phyloP scores from a whole-genome alignment of 148 eudicot species.

The Pharnaceum exiguum region DNA sequence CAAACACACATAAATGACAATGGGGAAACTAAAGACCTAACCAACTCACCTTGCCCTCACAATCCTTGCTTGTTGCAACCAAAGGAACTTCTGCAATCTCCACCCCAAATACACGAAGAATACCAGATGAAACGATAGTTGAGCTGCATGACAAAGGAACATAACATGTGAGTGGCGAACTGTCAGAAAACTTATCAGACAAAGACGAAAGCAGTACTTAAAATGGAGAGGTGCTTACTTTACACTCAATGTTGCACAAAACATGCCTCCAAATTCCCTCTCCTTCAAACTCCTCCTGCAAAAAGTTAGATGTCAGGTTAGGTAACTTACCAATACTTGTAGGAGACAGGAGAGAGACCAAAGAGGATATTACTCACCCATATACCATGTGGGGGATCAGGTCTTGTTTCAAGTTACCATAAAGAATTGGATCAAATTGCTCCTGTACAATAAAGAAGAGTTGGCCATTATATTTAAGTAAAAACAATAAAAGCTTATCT shows the following conservation, averaged over 20 bases:
- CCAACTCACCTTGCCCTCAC: constrained; percentile 64
- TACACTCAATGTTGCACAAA: constrained; percentile 64
- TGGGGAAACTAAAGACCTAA: neutral
- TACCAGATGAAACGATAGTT: constrained; percentile 59
- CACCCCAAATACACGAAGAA: constrained; percentile 73
- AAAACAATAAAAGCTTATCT: neutral
- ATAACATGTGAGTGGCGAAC: neutral
- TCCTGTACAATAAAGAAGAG: constrained; percentile 36
- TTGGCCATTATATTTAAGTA: neutral
- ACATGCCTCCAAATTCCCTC: constrained; percentile 79
- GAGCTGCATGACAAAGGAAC: constrained; percentile 48
- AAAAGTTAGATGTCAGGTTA: neutral
- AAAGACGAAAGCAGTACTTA: neutral
- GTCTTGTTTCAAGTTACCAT: constrained; percentile 50
- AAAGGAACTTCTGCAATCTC: constrained; percentile 82
- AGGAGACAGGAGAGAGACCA: neutral
- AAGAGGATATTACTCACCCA: constrained; percentile 46
- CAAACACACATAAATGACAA: neutral
- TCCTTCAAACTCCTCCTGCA: constrained; percentile 57
- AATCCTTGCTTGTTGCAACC: constrained; percentile 60
- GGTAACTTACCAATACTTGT: neutral
- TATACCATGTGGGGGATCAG: constrained; percentile 85
- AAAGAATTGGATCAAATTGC: constrained; percentile 65
- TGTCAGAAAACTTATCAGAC: neutral
- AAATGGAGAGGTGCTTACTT: constrained; percentile 38